Conservation (phyloP, 2,329 filamentous ascomycete genomes). For the Cladophialophora chaetospira region DNA sequence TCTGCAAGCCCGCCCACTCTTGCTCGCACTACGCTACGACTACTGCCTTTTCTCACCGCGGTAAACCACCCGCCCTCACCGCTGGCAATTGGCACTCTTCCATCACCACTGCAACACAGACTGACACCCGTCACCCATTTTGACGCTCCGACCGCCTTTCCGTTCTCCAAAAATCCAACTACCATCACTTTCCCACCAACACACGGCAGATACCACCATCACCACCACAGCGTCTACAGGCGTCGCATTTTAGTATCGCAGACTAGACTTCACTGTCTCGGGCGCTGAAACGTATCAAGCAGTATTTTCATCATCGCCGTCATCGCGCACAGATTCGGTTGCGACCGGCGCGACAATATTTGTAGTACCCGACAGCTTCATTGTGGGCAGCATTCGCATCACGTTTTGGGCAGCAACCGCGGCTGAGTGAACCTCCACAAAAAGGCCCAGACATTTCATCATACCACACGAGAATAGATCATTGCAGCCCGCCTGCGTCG, state of each 20-base stretch:
- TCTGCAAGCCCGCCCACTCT: constrained; percentile 15
- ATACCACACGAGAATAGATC: constrained; percentile 31
- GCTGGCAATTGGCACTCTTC: constrained; percentile 10
- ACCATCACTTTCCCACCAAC: neutral
- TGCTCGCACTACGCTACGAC: neutral
- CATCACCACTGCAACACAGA: constrained; percentile 10
- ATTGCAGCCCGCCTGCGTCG: constrained; percentile 14
- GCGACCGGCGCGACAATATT: constrained; percentile 3
- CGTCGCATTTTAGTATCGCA: neutral
- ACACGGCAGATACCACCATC: neutral
- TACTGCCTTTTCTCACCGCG: constrained; percentile 11
- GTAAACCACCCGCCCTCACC: constrained; percentile 11
- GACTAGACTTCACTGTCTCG: constrained; percentile 5
- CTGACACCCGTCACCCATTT: constrained; percentile 6
- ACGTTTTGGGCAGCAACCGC: constrained; percentile 14
- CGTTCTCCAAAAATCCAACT: constrained; percentile 3
- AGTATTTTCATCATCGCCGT: constrained; percentile 4
- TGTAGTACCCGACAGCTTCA: constrained; percentile 13
- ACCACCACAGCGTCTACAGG: constrained; percentile 6
- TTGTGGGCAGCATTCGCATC: constrained; percentile 7
- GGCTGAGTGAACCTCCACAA: constrained; percentile 7
- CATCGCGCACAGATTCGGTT: neutral
- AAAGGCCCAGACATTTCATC: constrained; percentile 5
- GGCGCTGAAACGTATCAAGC: neutral
- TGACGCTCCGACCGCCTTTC: constrained; percentile 9